Evolutionary conservation across 2,329 filamentous ascomycete genomes (phyloP).

Genomic region (Phialemoniopsis sp.): DNA sequence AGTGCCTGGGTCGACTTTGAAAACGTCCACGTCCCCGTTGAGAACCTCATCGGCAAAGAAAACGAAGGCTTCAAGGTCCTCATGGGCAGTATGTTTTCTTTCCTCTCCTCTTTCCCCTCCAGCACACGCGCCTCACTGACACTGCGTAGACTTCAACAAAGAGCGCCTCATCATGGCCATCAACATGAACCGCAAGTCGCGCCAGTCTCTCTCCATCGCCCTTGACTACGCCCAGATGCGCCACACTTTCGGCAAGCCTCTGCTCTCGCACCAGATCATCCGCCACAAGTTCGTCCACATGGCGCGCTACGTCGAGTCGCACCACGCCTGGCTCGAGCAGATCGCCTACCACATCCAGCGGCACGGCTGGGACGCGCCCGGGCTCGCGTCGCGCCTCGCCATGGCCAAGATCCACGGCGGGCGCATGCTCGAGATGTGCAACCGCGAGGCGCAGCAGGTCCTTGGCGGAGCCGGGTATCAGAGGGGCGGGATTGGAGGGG

Average conservation of each 20-base stretch:
- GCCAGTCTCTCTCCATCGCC: conserved; percentile 49
- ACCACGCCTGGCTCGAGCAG: conserved; percentile 59
- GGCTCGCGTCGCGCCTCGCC: conserved; percentile 22
- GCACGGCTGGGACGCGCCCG: conserved; percentile 21
- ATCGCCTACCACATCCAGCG: conserved; percentile 48
- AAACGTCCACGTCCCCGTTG: conserved; percentile 47
- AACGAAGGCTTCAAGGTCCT: conserved; percentile 53
- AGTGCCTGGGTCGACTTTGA: conserved; percentile 52
- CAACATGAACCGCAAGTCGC: conserved; percentile 51
- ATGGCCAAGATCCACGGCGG: conserved; percentile 44
- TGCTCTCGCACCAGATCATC: conserved; percentile 56
- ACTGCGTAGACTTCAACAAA: conserved; percentile 43
- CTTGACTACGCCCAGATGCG: conserved; percentile 45
- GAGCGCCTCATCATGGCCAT: conserved; percentile 57
- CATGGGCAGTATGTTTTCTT: conserved; percentile 41
- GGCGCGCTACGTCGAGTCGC: conserved; percentile 54
- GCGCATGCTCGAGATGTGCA: conserved; percentile 42
- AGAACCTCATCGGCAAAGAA: conserved; percentile 49
- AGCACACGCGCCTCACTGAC: neutral
- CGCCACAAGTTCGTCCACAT: conserved; percentile 56
- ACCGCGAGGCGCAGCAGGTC: conserved; percentile 49
- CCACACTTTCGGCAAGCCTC: conserved; percentile 54
- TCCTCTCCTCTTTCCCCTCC: neutral
- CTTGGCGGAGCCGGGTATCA: conserved; percentile 50
- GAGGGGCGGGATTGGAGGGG: conserved; percentile 36